Evolutionary conservation across 2,329 filamentous ascomycete species (phyloP), one percentile per base, ranked within the genome.

Genomic region (Hymenoscyphus linearis): DNA sequence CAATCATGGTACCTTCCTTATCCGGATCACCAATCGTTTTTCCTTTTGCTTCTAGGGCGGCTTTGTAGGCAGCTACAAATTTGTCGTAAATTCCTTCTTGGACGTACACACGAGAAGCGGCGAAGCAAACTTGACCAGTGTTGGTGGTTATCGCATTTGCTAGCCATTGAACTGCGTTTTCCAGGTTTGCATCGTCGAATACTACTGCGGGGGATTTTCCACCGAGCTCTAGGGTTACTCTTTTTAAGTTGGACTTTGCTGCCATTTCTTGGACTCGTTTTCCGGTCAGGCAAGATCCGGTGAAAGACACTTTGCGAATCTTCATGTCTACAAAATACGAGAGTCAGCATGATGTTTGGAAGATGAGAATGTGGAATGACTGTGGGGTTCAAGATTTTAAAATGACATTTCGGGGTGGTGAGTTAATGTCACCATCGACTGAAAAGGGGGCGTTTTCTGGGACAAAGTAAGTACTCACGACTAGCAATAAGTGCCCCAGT

Each of bases 41-140:
- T 63, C 82, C 79, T 62, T 71, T 72, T 53, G 78, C 72, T 74
- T 77, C 78, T 77, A 90, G 85, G 64, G 86, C 85, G 61, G 80
- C 77, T 18, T 88, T 74, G 34, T 90, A 78, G 0, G 75, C 74
- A 62, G 78, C 76, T 61, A 89, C 82, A 67, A 91, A 91, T 9
- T 76, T 76, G 22, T 78, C 67, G 66, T 88, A 85, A 73, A 88
- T 80, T 37, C 73, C 70, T 54, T 79, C 75, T 1, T 87, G 87
- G 3, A 91, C 82, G 72, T 90, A 90, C 9, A 91, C 85, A 2
- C 88, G 78, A 0, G 86, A 89, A 5, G 86, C 87, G 65, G 90
- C 90, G 36, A 87, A 89, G 77, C 88, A 91, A 55, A 90, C 86
- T 73, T 91, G 88, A 18, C 88, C 88, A 0, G 85, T 85, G 68